Percentiles rank a stretch among this genome's conserved stretches.
Evolutionary conservation across 805 yeast genomes (phyloP).

Genomic region (Priceomyces fermenticarens): DNA sequence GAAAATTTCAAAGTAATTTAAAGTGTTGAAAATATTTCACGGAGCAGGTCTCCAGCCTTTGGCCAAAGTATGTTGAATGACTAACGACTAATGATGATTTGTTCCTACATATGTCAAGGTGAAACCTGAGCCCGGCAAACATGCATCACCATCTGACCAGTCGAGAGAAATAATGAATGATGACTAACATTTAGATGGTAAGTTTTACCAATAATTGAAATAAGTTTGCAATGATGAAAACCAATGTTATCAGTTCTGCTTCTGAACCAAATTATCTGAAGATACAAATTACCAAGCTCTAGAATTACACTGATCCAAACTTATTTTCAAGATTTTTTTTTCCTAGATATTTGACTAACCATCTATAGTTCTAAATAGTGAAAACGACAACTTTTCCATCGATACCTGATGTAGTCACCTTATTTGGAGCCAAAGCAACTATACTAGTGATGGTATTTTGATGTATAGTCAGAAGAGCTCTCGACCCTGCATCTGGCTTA

Average conservation of each 20-base stretch:
- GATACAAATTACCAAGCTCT: slow-evolving; percentile 64
- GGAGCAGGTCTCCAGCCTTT: background rate
- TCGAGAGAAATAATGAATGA: background rate
- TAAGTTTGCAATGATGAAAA: slow-evolving; percentile 53
- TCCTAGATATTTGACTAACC: background rate
- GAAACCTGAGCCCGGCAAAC: slow-evolving; percentile 76
- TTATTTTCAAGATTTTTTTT: background rate
- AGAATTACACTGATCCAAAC: slow-evolving; percentile 3
- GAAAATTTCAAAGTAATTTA: too few relatives aligned
- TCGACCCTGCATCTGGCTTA: slow-evolving; percentile 32
- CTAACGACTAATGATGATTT: slow-evolving; percentile 19
- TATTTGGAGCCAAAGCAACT: slow-evolving; percentile 44
- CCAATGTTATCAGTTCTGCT: slow-evolving; percentile 87
- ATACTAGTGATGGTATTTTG: slow-evolving; percentile 83
- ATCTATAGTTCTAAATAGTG: slow-evolving; percentile 13
- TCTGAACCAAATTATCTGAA: slow-evolving; percentile 78
- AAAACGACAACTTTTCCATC: slow-evolving; percentile 92
- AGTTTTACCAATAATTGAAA: background rate
- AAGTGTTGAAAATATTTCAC: too few relatives aligned
- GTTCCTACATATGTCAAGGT: slow-evolving; percentile 41
- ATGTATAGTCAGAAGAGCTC: slow-evolving; percentile 70
- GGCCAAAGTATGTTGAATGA: too few relatives aligned
- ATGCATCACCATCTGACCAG: slow-evolving; percentile 96
- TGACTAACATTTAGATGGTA: background rate
- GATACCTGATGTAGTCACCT: slow-evolving; percentile 69